A percentile compares a stretch with the other conserved stretches of the same genome.
These are phyloP conservation scores for Hansfordia pulvinata DNA, from an alignment of 2,329 filamentous ascomycete species.

Conservation along the genomic window DNA sequence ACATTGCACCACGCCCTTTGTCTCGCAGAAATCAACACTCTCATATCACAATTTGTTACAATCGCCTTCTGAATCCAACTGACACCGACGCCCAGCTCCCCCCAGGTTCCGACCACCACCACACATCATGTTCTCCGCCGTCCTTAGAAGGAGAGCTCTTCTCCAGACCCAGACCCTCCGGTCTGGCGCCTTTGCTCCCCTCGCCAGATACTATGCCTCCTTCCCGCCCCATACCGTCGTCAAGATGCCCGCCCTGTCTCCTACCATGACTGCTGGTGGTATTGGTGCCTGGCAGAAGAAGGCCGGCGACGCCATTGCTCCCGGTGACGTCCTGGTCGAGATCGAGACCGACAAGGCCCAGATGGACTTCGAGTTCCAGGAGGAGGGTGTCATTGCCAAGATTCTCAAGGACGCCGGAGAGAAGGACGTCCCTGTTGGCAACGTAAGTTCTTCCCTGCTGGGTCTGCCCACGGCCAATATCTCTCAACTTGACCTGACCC, in stretches of 20 bases:
- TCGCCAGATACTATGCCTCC: conserved; percentile 59
- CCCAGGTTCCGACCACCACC: not conserved
- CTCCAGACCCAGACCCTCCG: conserved; percentile 35
- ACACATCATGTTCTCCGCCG: conserved; percentile 43
- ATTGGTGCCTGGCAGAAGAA: conserved; percentile 99
- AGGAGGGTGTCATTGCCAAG: conserved; percentile 92
- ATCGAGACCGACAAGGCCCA: conserved; percentile 99
- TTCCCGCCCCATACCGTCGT: conserved; percentile 91
- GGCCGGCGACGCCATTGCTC: conserved; percentile 70
- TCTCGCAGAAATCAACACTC: no score
- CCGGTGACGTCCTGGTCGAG: conserved; percentile 92
- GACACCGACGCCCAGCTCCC: no score
- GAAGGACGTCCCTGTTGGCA: conserved; percentile 90
- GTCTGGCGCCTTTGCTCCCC: conserved; percentile 35
- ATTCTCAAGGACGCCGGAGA: conserved; percentile 82
- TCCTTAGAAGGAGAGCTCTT: conserved; percentile 49
- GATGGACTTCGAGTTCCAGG: conserved; percentile 99
- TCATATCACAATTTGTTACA: no score
- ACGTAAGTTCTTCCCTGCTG: conserved; percentile 47
- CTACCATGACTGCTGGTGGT: conserved; percentile 94
- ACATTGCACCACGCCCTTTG: no score
- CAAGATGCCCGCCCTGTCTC: conserved; percentile 95
- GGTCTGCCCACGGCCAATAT: conserved; percentile 1
- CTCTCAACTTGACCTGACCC: conserved; percentile 3
- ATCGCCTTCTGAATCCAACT: no score